Evolutionary conservation across 106 monocot species (phyloP).

Genomic region (Dioscorea alata): DNA sequence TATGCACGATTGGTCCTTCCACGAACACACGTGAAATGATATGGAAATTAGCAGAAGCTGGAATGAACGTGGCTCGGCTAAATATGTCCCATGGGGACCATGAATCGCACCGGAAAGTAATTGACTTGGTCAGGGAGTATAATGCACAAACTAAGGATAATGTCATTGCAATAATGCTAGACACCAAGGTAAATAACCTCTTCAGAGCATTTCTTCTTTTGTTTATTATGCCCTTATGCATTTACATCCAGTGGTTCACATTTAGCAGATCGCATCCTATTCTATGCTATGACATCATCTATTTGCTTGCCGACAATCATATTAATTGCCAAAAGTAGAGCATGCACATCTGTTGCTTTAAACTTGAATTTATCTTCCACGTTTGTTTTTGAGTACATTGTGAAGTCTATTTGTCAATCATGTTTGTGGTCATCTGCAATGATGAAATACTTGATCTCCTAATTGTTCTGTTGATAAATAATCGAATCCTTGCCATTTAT

Average conservation of each 20-base stretch:
- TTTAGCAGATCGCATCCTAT: no score
- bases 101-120: constrained; percentile 44
- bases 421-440: no score
- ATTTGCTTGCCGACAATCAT: no score
- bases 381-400: no score
- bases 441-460: no score
- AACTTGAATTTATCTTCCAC: no score
- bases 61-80: constrained; percentile 71
- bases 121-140: constrained; percentile 66
- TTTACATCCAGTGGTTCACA: not conserved
- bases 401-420: no score
- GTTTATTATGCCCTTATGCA: not conserved
- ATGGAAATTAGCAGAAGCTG: constrained; percentile 56
- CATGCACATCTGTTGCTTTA: no score
- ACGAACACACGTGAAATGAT: constrained; percentile 60
- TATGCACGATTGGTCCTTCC: constrained; percentile 55
- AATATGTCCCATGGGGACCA: constrained; percentile 81
- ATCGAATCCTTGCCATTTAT: no score
- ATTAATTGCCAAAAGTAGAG: no score
- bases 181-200: constrained; percentile 31
- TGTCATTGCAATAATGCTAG: constrained; percentile 40
- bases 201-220: not conserved
- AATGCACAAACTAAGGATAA: constrained; percentile 43
- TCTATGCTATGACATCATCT: no score
- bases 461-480: no score